Evolutionary conservation across 306 rosid species (phyloP).

Genomic region (Prunus davidiana): DNA sequence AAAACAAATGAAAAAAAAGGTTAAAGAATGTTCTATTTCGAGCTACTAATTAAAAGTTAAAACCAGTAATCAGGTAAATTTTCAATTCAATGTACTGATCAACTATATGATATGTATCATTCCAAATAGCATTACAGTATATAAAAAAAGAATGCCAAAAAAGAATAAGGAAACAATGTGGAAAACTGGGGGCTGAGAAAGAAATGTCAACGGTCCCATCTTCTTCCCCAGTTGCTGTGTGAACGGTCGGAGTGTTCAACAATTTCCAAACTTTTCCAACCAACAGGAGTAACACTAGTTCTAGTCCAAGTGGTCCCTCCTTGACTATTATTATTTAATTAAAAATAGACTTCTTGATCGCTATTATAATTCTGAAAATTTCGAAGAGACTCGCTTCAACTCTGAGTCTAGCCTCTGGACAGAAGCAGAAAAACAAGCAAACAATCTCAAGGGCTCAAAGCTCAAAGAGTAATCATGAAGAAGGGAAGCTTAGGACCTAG

Average conservation of each 20-base stretch:
- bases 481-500: constrained; percentile 54
- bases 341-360: neutral
- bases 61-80: too few relatives aligned
- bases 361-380: neutral
- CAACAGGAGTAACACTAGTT: neutral
- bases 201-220: neutral
- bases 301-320: constrained; percentile 8
- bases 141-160: too few relatives aligned
- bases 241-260: neutral
- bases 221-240: neutral
- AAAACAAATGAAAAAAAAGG: too few relatives aligned
- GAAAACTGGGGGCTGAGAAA: neutral
- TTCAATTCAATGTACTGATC: too few relatives aligned
- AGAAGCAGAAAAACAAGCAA: neutral
- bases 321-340: neutral
- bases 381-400: neutral
- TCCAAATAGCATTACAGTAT: too few relatives aligned
- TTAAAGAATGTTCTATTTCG: too few relatives aligned
- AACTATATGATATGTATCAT: too few relatives aligned
- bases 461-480: constrained; percentile 50
- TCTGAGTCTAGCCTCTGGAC: neutral
- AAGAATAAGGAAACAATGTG: too few relatives aligned
- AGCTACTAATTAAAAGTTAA: too few relatives aligned
- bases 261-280: neutral
- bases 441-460: neutral